These are phyloP conservation scores for Trichoderma aggressivum DNA, from an alignment of 2,329 filamentous ascomycete species.

Conservation along the genomic window DNA sequence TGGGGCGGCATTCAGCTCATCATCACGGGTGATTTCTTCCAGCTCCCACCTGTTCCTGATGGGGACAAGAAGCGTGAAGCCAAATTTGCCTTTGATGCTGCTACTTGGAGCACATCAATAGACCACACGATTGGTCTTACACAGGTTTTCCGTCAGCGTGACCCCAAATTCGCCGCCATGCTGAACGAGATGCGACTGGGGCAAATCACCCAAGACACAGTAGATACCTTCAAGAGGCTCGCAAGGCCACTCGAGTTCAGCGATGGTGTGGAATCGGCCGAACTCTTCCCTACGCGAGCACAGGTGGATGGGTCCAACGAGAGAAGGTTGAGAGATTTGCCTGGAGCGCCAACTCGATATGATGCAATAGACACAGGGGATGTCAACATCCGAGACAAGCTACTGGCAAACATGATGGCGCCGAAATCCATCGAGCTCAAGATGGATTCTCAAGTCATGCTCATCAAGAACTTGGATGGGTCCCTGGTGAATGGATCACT, in stretches of 20 bases:
- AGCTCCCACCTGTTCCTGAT: slow-evolving; percentile 90
- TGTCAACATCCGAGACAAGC: slow-evolving; percentile 64
- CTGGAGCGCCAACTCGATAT: slow-evolving; percentile 65
- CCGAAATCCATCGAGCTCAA: slow-evolving; percentile 78
- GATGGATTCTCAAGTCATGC: slow-evolving; percentile 93
- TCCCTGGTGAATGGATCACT: slow-evolving; percentile 90
- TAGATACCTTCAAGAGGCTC: slow-evolving; percentile 71
- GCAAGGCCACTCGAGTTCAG: slow-evolving; percentile 67
- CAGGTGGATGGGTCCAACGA: slow-evolving; percentile 89
- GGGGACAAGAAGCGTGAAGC: slow-evolving; percentile 58
- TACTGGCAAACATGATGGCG: slow-evolving; percentile 90
- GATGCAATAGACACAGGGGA: slow-evolving; percentile 77
- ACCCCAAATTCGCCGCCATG: slow-evolving; percentile 85
- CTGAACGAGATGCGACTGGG: slow-evolving; percentile 97
- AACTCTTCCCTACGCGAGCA: slow-evolving; percentile 84
- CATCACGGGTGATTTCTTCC: slow-evolving; percentile 97
- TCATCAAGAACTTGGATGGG: slow-evolving; percentile 99
- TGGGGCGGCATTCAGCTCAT: slow-evolving; percentile 96
- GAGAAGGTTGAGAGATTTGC: slow-evolving; percentile 66
- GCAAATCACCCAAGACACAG: slow-evolving; percentile 70
- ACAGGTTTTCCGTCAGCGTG: slow-evolving; percentile 93
- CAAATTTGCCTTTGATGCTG: slow-evolving; percentile 91
- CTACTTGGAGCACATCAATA: slow-evolving; percentile 87
- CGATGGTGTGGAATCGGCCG: slow-evolving; percentile 69
- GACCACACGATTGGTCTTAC: slow-evolving; percentile 94